Percentiles rank a stretch among this genome's conserved stretches.
Evolutionary conservation across 176 grass and related monocot species (phyloP).

Genomic region (Puya raimondii): DNA sequence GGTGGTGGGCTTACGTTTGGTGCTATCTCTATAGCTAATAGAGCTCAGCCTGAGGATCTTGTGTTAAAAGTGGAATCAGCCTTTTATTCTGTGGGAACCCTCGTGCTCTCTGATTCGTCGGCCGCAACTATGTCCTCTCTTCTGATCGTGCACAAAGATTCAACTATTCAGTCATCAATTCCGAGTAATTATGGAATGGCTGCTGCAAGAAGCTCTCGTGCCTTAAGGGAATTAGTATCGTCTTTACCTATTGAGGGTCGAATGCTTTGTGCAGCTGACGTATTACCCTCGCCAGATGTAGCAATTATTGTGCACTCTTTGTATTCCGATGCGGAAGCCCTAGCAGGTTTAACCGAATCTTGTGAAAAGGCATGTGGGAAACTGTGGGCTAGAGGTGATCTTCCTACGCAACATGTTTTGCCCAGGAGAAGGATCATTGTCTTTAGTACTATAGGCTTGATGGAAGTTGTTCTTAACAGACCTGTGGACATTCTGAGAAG

Average conservation of each 20-base stretch:
- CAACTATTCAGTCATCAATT: conserved; percentile 59
- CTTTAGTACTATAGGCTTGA: conserved; percentile 91
- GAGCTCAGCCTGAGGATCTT: conserved; percentile 79
- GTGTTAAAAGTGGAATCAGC: conserved; percentile 86
- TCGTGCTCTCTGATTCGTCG: conserved; percentile 91
- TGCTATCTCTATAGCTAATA: conserved; percentile 53
- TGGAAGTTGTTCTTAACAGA: conserved; percentile 83
- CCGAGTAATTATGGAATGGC: conserved; percentile 53
- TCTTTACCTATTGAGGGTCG: conserved; percentile 78
- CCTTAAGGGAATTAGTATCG: conserved; percentile 74
- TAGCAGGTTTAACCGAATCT: conserved; percentile 48
- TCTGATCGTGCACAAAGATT: conserved; percentile 89
- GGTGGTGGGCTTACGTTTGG: conserved; percentile 51
- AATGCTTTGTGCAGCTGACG: conserved; percentile 88
- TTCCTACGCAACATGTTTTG: conserved; percentile 92
- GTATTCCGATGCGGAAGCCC: conserved; percentile 66
- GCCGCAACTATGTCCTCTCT: conserved; percentile 69
- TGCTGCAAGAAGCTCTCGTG: conserved; percentile 56
- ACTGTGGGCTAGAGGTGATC: conserved; percentile 84
- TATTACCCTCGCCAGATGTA: conserved; percentile 55
- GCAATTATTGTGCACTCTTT: conserved; percentile 69
- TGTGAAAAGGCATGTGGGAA: conserved; percentile 51
- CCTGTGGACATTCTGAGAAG: conserved; percentile 92
- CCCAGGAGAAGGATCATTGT: conserved; percentile 77
- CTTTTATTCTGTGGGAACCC: conserved; percentile 82